Evolutionary conservation across 2,329 filamentous ascomycete genomes (phyloP).

Genomic region (Alternaria consortialis): DNA sequence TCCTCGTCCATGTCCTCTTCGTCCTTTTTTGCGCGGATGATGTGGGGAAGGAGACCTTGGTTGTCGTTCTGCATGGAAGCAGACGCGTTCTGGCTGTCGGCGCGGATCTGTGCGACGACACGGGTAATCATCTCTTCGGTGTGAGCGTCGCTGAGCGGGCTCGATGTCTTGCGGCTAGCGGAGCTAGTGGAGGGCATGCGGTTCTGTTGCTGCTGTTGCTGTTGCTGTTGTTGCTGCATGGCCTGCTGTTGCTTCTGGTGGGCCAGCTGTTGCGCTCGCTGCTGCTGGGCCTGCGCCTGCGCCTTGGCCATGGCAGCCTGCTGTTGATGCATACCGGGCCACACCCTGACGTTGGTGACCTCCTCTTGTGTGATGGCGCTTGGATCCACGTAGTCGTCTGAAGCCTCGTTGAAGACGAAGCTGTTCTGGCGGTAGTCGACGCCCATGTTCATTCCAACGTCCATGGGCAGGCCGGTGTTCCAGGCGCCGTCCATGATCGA

Average conservation of each 20-base stretch:
- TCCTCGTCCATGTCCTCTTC: constrained; percentile 99
- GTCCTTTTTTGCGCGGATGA: constrained; percentile 83
- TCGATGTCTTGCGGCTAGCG: constrained; percentile 48
- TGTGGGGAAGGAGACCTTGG: constrained; percentile 66
- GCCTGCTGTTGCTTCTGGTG: constrained; percentile 53
- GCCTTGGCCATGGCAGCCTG: constrained; percentile 68
- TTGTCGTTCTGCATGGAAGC: constrained; percentile 63
- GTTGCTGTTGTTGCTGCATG: constrained; percentile 51
- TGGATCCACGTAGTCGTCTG: constrained; percentile 73
- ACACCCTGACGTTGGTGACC: constrained; percentile 73
- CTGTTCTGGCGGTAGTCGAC: constrained; percentile 64
- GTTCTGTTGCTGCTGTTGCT: constrained; percentile 49
- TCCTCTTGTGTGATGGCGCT: constrained; percentile 74
- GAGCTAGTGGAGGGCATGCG: constrained; percentile 32
- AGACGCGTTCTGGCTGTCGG: constrained; percentile 65
- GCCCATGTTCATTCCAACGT: constrained; percentile 74
- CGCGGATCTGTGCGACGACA: constrained; percentile 89
- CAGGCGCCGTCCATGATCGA: constrained; percentile 65
- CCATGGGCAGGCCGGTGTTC: constrained; percentile 60
- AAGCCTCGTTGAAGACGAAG: constrained; percentile 66
- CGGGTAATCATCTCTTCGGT: constrained; percentile 92
- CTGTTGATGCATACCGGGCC: constrained; percentile 93
- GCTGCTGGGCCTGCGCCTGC: constrained; percentile 48
- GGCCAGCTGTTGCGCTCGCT: constrained; percentile 54
- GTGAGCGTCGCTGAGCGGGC: constrained; percentile 55